Percentiles rank a stretch among this genome's conserved stretches.
phyloP scores from a whole-genome alignment of 306 rosid genomes.

The Sophora flavescens region DNA sequence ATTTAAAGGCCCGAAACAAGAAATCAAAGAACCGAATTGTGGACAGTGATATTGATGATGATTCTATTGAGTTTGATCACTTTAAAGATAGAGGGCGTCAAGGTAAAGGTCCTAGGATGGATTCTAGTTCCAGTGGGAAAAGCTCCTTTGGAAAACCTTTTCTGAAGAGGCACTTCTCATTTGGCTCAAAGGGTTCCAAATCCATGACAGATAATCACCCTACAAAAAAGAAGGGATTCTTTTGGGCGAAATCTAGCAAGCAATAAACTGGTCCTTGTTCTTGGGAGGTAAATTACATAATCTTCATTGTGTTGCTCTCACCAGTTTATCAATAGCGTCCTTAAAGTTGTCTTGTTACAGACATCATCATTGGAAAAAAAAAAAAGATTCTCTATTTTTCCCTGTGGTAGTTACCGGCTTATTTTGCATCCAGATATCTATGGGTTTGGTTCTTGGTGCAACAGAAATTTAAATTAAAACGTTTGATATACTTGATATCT shows the following conservation, averaged over 20 bases:
- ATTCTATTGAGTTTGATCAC: constrained; percentile 58
- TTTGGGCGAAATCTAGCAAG: constrained; percentile 88
- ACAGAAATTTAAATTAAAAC: constrained; percentile 10
- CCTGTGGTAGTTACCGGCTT: not conserved
- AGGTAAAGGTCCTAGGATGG: constrained; percentile 61
- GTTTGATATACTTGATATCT: constrained; percentile 18
- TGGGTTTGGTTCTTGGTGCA: constrained; percentile 40
- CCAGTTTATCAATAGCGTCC: constrained; percentile 29
- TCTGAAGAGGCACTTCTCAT: constrained; percentile 83
- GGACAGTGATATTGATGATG: constrained; percentile 67
- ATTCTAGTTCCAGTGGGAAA: constrained; percentile 71
- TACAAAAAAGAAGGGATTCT: constrained; percentile 83
- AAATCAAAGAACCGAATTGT: constrained; percentile 67
- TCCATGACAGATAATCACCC: constrained; percentile 59
- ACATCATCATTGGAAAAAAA: constrained; percentile 7
- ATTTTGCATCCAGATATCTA: not conserved
- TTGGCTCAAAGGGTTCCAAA: constrained; percentile 80
- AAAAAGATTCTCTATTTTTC: constrained; percentile 3
- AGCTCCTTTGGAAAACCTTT: constrained; percentile 75
- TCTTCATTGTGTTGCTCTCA: constrained; percentile 38
- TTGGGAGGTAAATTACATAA: constrained; percentile 61
- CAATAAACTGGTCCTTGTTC: constrained; percentile 53
- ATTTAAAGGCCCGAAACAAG: constrained; percentile 69
- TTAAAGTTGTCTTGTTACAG: constrained; percentile 34
- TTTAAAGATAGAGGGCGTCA: constrained; percentile 58